Evolutionary conservation across 306 rosid genomes (phyloP), one percentile per base, ranked within the genome.

Genomic region (Citrullus mucosospermus): DNA sequence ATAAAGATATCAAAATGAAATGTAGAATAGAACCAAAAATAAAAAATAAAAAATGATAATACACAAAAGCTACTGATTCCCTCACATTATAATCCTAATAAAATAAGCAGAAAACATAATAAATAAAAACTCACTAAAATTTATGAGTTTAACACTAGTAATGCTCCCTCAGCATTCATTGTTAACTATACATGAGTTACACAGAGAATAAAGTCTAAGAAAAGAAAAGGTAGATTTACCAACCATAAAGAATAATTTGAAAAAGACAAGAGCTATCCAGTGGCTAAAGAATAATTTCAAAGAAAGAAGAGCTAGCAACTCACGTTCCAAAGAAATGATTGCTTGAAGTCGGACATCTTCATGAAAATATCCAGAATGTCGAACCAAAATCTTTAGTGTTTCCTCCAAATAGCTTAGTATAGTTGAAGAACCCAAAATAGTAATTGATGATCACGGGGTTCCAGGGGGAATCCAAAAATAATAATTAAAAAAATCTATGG

Each of bases 261-360:
- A 50, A 71, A 73, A 51, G 59, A 28, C 9, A 25, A 25, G 11
- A 53, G 50, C 48, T 54, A 54, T 74, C 60, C 78, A 32, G 28
- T 25, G 44, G 28, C 80, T 41, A 77, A 25, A 77, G 36, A 76
- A 41, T 58, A 57, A 77, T 36, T 58, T 32, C 55, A 44, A 77
- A 41, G 25, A 41, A 61, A 77, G 46, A 60, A 81, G 80, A 44
- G 73, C 48, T 62, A 76, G 73, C 63, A 46, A 85, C 99, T 86
- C 81, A 96, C 99, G 81, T 91, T 96, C 93, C 84, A 96, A 84
- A 79, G 89, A 62, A 79, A 79, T 90, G 87, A 93, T 84, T 83
- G 98, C 99, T 82, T 96, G 99, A 80, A 96, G 99, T 78, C 99
- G 89, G 79, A 96, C 99, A 87, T 96, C 99, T 91, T 91, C 99